Evolutionary conservation across 192 early-diverging fungal species (phyloP).

Genomic region (Dissophora ornata): DNA sequence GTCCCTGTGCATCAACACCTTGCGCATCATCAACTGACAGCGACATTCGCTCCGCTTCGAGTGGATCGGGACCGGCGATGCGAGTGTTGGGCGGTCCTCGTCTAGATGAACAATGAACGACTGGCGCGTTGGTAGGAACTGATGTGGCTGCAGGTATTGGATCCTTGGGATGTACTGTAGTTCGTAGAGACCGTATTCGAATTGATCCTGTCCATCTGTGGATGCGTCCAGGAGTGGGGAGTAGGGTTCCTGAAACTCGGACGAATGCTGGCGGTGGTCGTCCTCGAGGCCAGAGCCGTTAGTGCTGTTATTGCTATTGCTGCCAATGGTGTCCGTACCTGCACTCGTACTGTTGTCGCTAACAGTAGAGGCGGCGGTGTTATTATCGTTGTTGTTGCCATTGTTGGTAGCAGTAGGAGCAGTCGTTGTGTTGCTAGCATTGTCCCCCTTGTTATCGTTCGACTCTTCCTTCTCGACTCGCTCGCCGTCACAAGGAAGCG

Average conservation of each 20-base stretch:
- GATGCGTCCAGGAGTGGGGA: slow-evolving; percentile 40
- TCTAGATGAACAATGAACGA: slow-evolving; percentile 49
- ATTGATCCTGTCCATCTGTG: slow-evolving; percentile 47
- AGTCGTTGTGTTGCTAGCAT: background rate
- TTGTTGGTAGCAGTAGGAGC: background rate
- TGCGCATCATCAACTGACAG: slow-evolving; percentile 53
- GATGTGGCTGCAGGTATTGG: slow-evolving; percentile 32
- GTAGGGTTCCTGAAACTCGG: slow-evolving; percentile 33
- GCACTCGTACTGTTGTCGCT: background rate
- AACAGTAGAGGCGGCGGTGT: background rate
- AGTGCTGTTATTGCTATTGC: background rate
- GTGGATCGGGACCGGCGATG: slow-evolving; percentile 36
- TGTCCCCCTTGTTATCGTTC: background rate
- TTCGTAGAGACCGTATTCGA: slow-evolving; percentile 50
- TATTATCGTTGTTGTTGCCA: too few relatives aligned
- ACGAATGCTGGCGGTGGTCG: background rate
- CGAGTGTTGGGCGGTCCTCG: slow-evolving; percentile 44
- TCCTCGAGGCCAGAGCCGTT: background rate
- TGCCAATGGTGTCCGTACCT: background rate
- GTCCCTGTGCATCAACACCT: slow-evolving; percentile 41
- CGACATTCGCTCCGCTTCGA: slow-evolving; percentile 38
- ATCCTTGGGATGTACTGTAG: slow-evolving; percentile 52
- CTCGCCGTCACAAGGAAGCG: slow-evolving; percentile 1
- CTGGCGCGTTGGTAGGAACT: slow-evolving; percentile 41
- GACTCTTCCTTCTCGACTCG: slow-evolving; percentile 28